These are phyloP conservation scores for Kickxella alabastrina DNA, from an alignment of 192 early-diverging fungal genomes.

Conservation along the genomic window DNA sequence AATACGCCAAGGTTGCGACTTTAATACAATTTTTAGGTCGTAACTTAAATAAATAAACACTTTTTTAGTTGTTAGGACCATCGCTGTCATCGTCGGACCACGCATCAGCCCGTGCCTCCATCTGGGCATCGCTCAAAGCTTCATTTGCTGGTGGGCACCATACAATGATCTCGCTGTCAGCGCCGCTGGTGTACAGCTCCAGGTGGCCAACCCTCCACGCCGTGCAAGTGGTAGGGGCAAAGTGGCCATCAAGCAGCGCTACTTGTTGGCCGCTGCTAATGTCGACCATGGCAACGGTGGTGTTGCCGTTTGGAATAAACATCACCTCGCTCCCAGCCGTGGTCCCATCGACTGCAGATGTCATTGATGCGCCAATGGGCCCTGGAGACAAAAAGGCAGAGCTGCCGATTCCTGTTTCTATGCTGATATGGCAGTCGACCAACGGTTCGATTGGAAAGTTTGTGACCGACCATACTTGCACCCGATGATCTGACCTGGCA, in stretches of 20 bases:
- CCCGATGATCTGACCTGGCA: constrained; percentile 56
- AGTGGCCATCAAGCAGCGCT: constrained; percentile 58
- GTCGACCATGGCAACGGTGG: constrained; percentile 57
- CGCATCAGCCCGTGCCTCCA: constrained; percentile 8
- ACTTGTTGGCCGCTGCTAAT: constrained; percentile 55
- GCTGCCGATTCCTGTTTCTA: not conserved
- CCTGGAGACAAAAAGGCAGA: not conserved
- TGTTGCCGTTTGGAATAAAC: constrained; percentile 59
- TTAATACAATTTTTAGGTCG: too few relatives aligned
- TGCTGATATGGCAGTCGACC: not conserved
- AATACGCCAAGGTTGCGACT: too few relatives aligned
- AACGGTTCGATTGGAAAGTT: too few relatives aligned
- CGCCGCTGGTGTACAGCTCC: constrained; percentile 63
- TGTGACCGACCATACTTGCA: constrained; percentile 64
- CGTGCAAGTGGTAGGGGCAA: constrained; percentile 58
- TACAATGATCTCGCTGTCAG: constrained; percentile 56
- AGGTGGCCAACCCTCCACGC: constrained; percentile 52
- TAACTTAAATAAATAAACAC: not conserved
- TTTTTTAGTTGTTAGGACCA: not conserved
- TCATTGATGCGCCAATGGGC: constrained; percentile 40
- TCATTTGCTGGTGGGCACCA: constrained; percentile 52
- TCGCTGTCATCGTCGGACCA: constrained; percentile 36
- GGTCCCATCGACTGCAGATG: constrained; percentile 12
- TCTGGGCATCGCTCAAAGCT: constrained; percentile 21
- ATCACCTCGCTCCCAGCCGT: constrained; percentile 19